Base-by-base conservation (phyloP, 2,329 filamentous ascomycete species). In the Coccinonectria pachysandricola region DNA sequence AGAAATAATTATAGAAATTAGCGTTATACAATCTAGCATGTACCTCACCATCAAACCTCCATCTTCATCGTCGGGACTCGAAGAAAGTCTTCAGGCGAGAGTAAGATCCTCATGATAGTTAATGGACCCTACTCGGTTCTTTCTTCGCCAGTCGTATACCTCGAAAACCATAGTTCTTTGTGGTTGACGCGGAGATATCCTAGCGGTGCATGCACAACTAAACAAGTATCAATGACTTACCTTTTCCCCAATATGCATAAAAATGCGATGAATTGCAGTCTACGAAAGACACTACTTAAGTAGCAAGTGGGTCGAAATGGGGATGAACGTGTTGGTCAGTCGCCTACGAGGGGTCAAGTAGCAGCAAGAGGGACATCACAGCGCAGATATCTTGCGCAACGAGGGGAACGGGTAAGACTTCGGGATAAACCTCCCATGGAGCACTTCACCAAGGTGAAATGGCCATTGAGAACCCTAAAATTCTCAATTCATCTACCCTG, bases 121-220 rank as follows among this genome's bases (percentile, higher is more conserved):
- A 40, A 39, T 51, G 45, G 45, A 53, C 55, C 47, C 49, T 51
- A 50, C 57, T 56, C 45, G 53, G 49, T 60, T 91, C 68, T 47
- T 59, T 94, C 68, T 94, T 68, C 82, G 85, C 85, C 73, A 87
- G 71, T 75, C 75, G 81, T 93, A 76, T 94, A 94, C 79, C 85
- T 84, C 75, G 74, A 74, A 69, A 79, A 75, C 78, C 81, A 84
- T 79, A 50, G 65, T 58, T 46, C 48, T 60, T 45, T 49, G 62
- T 67, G 79, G 74, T 77, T 72, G 68, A 78, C 74, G 76, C 77
- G 83, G 81, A 80, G 84, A 93, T 93, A 85, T 73, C 62, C 70
- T 79, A 76, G 83, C 83, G 81, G 62, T 53, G 35, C 4, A 10
- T n/a, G n/a, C n/a, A n/a, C n/a, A n/a, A n/a, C n/a, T n/a, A n/a